phyloP scores from a whole-genome alignment of 1,284 basidiomycete species.

The Inonotus hispidus region DNA sequence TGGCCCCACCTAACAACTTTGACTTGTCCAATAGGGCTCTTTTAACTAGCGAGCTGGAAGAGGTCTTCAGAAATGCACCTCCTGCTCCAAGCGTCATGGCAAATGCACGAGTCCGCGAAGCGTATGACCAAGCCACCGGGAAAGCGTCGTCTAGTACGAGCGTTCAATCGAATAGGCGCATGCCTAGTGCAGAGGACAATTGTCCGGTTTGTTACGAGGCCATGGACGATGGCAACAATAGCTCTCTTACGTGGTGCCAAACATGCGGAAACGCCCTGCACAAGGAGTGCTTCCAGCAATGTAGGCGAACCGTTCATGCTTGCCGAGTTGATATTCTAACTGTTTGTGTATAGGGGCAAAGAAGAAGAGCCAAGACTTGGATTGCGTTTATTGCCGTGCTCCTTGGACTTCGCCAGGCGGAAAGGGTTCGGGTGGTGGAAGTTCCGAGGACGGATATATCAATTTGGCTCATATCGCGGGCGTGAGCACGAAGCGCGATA shows the following conservation, averaged over 20 bases:
- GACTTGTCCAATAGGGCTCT: slow-evolving; percentile 45
- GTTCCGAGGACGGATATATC: slow-evolving; percentile 45
- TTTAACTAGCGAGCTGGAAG: slow-evolving; percentile 54
- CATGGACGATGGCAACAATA: slow-evolving; percentile 45
- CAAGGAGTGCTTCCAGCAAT: slow-evolving; percentile 60
- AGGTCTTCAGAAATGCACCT: slow-evolving; percentile 59
- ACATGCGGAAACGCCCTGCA: slow-evolving; percentile 67
- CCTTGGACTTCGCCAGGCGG: slow-evolving; percentile 37
- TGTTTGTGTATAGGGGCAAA: slow-evolving; percentile 39
- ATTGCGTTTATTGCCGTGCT: slow-evolving; percentile 67
- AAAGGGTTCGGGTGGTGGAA: slow-evolving; percentile 22
- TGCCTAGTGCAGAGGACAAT: slow-evolving; percentile 58
- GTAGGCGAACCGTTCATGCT: slow-evolving; percentile 33
- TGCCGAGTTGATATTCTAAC: not conserved
- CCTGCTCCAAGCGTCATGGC: slow-evolving; percentile 53
- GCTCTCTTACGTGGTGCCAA: slow-evolving; percentile 53
- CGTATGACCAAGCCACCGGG: slow-evolving; percentile 53
- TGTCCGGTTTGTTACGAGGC: slow-evolving; percentile 73
- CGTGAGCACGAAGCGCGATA: slow-evolving; percentile 53
- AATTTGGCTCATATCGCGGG: slow-evolving; percentile 56
- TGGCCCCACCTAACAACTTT: not conserved
- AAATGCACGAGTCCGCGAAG: slow-evolving; percentile 46
- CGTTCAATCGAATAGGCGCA: slow-evolving; percentile 26
- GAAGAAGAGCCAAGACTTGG: slow-evolving; percentile 39
- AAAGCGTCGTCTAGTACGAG: slow-evolving; percentile 27